These are phyloP conservation scores for Vaccinium darrowii DNA, from an alignment of 148 eudicot species.

Conservation along the genomic window DNA sequence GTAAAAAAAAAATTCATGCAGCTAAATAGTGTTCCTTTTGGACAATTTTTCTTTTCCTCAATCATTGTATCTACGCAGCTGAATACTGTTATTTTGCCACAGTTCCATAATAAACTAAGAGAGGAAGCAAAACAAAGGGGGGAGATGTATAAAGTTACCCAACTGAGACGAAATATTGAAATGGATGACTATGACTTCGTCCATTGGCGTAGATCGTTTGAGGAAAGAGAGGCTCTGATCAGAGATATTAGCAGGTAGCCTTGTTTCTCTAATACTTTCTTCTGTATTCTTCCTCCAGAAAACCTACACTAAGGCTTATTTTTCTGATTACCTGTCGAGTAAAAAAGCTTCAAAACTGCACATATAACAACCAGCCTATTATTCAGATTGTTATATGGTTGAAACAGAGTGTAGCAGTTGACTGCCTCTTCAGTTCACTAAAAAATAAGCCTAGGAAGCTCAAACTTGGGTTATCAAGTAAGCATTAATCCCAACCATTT, in stretches of 20 bases:
- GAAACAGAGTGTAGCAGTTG: not conserved
- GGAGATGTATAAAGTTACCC: conserved; percentile 55
- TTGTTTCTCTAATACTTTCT: not conserved
- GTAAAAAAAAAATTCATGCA: not conserved
- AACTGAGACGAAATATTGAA: conserved; percentile 72
- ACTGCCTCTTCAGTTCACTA: too few species aligned
- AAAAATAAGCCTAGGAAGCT: too few species aligned
- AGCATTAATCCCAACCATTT: too few species aligned
- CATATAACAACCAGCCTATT: not conserved
- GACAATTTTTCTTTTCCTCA: not conserved
- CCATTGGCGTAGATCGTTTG: conserved; percentile 96
- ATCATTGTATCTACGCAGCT: conserved; percentile 16
- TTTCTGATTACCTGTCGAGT: not conserved
- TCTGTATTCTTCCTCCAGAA: not conserved
- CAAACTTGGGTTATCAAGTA: too few species aligned
- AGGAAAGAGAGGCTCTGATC: conserved; percentile 93
- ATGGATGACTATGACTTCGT: conserved; percentile 95
- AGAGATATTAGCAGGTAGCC: conserved; percentile 92
- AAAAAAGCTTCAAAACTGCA: not conserved
- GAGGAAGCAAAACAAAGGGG: conserved; percentile 82
- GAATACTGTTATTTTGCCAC: conserved; percentile 21
- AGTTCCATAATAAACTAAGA: conserved; percentile 61
- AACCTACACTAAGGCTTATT: conserved; percentile 8
- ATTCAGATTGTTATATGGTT: not conserved
- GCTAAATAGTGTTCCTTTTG: not conserved